phyloP scores from a whole-genome alignment of 176 grass and related monocot species.

The Carex kokanica region DNA sequence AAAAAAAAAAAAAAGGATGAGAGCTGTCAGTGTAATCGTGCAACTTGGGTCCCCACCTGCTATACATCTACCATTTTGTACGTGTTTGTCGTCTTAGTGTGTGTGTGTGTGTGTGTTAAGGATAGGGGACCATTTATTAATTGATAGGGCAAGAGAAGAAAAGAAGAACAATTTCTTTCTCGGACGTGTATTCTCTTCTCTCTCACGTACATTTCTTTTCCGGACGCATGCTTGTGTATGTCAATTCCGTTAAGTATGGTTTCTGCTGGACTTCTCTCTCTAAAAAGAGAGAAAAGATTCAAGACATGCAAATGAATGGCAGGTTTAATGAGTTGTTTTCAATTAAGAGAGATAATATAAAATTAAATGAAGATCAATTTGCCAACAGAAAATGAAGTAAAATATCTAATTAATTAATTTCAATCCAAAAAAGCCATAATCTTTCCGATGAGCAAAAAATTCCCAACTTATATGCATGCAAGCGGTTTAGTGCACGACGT shows the following conservation, averaged over 20 bases:
- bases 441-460: background rate
- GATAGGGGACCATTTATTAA: background rate
- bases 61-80: background rate
- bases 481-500: background rate
- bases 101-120: background rate
- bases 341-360: background rate
- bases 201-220: background rate
- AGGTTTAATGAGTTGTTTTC: background rate
- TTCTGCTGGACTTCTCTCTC: too few species aligned
- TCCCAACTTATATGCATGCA: background rate
- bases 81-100: background rate
- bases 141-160: background rate
- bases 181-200: background rate
- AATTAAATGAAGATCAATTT: background rate
- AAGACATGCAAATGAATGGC: background rate
- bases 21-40: background rate
- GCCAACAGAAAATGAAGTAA: background rate
- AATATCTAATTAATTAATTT: background rate
- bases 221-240: background rate
- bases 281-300: background rate
- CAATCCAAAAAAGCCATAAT: background rate
- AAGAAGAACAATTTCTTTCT: too few species aligned
- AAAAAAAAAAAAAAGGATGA: background rate
- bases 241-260: background rate
- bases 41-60: background rate